Conservation (phyloP, 805 yeast genomes). For the Ogataea pignaliae region DNA sequence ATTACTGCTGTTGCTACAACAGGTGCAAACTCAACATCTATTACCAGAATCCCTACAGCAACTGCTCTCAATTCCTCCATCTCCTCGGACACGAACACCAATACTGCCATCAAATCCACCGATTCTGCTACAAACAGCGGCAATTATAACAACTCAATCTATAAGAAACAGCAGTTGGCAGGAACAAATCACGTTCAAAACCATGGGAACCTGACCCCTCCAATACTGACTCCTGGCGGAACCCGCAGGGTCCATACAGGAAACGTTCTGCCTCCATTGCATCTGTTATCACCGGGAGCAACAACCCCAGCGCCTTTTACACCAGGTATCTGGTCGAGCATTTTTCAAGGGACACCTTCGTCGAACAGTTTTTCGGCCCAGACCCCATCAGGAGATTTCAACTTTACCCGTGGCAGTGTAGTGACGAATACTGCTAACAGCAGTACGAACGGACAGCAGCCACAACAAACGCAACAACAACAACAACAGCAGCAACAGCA, state of each 20-base stretch:
- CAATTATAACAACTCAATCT: no score
- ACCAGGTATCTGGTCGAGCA: conserved; percentile 49
- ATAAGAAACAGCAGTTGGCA: conserved; percentile 1
- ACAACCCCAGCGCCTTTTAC: conserved; percentile 42
- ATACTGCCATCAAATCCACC: no score
- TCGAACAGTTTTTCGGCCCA: conserved; percentile 12
- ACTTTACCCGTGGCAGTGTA: conserved; percentile 1
- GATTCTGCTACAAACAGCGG: no score
- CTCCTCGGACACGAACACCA: no score
- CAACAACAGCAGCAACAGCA: conserved; percentile 3
- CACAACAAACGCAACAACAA: conserved; percentile 4
- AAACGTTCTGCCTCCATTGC: conserved; percentile 43
- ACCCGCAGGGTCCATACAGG: conserved; percentile 30
- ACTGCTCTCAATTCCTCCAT: no score
- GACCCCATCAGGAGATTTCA: conserved; percentile 1
- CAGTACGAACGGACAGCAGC: conserved; percentile 8
- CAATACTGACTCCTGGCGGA: conserved; percentile 53
- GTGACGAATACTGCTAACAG: conserved; percentile 1
- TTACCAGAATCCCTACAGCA: no score
- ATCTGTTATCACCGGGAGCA: conserved; percentile 41
- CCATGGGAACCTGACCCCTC: conserved; percentile 26
- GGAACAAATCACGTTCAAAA: no score
- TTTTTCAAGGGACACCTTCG: conserved; percentile 38
- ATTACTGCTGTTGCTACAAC: no score
- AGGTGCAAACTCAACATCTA: no score